These are phyloP conservation scores for Sugiyamaella grinbergsii DNA, from an alignment of 1,139 yeast species.

Conservation along the genomic window DNA sequence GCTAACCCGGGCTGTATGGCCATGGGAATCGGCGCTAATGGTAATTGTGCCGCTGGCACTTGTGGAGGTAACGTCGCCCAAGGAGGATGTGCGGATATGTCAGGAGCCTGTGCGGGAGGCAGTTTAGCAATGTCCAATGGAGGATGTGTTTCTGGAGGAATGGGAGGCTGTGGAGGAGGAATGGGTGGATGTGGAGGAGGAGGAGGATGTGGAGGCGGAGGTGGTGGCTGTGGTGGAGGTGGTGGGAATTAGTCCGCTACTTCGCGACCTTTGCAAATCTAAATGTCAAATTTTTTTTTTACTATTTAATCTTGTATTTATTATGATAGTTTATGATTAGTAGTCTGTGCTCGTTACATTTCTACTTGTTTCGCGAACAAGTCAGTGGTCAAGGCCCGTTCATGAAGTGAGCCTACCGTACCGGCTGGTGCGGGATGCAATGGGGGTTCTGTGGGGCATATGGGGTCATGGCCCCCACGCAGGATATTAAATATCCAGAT, in stretches of 20 bases:
- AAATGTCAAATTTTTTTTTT: too few relatives aligned
- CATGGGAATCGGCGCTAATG: slow-evolving; percentile 19
- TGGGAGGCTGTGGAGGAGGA: slow-evolving; percentile 16
- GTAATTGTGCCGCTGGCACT: slow-evolving; percentile 19
- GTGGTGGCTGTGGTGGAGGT: slow-evolving; percentile 21
- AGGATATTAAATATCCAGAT: not conserved
- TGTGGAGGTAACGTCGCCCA: slow-evolving; percentile 20
- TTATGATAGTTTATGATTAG: too few relatives aligned
- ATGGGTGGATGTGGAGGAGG: slow-evolving; percentile 20
- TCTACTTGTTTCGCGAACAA: not conserved
- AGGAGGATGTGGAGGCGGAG: slow-evolving; percentile 22
- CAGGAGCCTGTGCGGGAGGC: slow-evolving; percentile 21
- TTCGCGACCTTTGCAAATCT: too few relatives aligned
- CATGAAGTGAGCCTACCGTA: too few relatives aligned
- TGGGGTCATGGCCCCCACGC: not conserved
- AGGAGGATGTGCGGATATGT: slow-evolving; percentile 24
- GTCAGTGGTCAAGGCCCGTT: not conserved
- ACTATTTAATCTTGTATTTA: too few relatives aligned
- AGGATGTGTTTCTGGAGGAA: slow-evolving; percentile 11
- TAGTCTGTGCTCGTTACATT: too few relatives aligned
- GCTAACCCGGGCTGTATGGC: slow-evolving; percentile 19
- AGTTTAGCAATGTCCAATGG: not conserved
- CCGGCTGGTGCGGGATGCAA: too few relatives aligned
- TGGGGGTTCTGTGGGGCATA: not conserved
- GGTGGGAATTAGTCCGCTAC: slow-evolving; percentile 3